These are phyloP conservation scores for Trifolium fragiferum DNA, from an alignment of 306 rosid species.

Conservation along the genomic window DNA sequence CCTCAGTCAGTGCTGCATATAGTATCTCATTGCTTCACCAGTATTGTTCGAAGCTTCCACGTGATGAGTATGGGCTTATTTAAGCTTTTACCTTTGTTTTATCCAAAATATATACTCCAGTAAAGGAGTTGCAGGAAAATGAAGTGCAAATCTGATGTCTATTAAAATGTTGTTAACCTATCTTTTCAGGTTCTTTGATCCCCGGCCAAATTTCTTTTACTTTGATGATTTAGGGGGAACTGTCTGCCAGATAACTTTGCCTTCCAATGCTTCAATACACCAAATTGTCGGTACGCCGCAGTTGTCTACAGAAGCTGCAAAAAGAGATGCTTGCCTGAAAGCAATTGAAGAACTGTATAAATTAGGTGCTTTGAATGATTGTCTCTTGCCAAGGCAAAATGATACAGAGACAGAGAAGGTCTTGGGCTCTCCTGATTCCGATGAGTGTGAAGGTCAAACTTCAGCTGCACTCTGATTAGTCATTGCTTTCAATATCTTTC, in stretches of 20 bases:
- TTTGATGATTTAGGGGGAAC: constrained; percentile 77
- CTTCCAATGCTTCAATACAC: constrained; percentile 82
- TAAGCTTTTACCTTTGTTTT: constrained; percentile 38
- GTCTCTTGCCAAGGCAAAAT: constrained; percentile 72
- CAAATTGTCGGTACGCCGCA: constrained; percentile 65
- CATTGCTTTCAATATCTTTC: constrained; percentile 41
- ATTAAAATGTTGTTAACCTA: constrained; percentile 36
- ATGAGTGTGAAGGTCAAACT: constrained; percentile 63
- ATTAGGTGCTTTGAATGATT: constrained; percentile 75
- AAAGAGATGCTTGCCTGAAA: constrained; percentile 80
- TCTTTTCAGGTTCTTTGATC: constrained; percentile 75
- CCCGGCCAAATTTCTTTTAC: constrained; percentile 74
- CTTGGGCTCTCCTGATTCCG: constrained; percentile 62
- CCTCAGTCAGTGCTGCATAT: constrained; percentile 71
- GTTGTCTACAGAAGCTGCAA: constrained; percentile 73
- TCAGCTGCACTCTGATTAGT: constrained; percentile 35
- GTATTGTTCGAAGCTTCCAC: constrained; percentile 91
- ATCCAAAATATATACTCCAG: constrained; percentile 34
- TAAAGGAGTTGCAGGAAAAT: constrained; percentile 36
- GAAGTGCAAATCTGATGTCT: constrained; percentile 24
- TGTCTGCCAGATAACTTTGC: constrained; percentile 71
- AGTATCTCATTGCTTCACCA: constrained; percentile 82
- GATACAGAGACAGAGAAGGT: constrained; percentile 45
- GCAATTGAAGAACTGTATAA: constrained; percentile 89
- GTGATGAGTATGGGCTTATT: constrained; percentile 74